Evolutionary conservation across 306 rosid species (phyloP).

Genomic region (Casuarina cunninghamiana): DNA sequence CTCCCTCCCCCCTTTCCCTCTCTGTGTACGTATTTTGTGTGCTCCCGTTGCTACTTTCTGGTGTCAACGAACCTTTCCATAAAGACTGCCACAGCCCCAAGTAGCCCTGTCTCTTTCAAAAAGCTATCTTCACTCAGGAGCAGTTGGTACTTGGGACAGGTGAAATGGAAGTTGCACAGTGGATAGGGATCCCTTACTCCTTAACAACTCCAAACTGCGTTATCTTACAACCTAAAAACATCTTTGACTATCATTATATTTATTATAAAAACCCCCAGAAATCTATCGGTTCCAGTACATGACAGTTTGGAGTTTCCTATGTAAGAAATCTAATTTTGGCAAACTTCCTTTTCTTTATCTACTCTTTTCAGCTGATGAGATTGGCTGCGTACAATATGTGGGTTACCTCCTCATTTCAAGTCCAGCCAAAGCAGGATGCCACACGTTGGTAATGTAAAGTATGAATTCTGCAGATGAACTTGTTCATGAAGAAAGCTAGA

Average conservation of each 20-base stretch:
- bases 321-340: neutral
- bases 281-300: neutral
- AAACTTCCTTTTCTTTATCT: neutral
- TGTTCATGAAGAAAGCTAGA: neutral
- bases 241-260: neutral
- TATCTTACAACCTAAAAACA: neutral
- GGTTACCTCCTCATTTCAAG: neutral
- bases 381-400: neutral
- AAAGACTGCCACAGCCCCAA: constrained; percentile 2
- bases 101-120: neutral
- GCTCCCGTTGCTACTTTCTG: constrained; percentile 36
- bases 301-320: neutral
- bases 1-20: constrained; percentile 2
- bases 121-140: neutral
- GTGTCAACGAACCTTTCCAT: constrained; percentile 41
- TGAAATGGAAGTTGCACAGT: neutral
- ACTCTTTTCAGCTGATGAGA: no score
- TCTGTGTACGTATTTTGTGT: neutral
- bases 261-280: neutral
- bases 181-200: neutral
- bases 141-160: neutral
- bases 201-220: neutral
- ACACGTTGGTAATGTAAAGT: neutral
- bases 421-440: neutral
- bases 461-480: neutral